phyloP scores from a whole-genome alignment of 2,329 filamentous ascomycete species.

The Pyrenochaeta sp. region DNA sequence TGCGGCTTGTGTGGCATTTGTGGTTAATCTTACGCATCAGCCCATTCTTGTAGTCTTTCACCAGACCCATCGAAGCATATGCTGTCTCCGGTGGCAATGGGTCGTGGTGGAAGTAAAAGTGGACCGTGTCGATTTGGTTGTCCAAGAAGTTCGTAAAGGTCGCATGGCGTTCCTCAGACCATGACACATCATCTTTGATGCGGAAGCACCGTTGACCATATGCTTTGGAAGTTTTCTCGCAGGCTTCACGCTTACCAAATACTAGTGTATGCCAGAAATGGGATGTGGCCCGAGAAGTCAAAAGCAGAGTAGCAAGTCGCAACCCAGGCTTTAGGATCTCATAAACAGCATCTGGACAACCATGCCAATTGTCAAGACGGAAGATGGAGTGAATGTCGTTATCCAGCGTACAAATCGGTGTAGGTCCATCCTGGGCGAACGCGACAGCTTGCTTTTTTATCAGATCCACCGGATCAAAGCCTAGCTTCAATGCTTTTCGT shows the following conservation, averaged over 20 bases:
- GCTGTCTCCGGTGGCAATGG: constrained; percentile 46
- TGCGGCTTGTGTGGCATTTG: constrained; percentile 49
- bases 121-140: constrained; percentile 45
- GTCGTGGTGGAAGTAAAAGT: constrained; percentile 50
- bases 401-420: constrained; percentile 39
- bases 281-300: constrained; percentile 48
- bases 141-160: constrained; percentile 42
- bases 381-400: constrained; percentile 50
- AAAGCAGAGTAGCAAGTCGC: constrained; percentile 41
- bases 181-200: constrained; percentile 46
- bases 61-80: constrained; percentile 50
- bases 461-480: constrained; percentile 50
- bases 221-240: constrained; percentile 37
- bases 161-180: constrained; percentile 40
- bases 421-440: constrained; percentile 30
- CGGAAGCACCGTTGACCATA: constrained; percentile 46
- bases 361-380: constrained; percentile 50
- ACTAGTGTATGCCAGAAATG: constrained; percentile 50
- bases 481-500: constrained; percentile 42
- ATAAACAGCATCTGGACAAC: constrained; percentile 49
- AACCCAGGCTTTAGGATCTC: constrained; percentile 49
- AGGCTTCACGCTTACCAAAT: constrained; percentile 46
- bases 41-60: constrained; percentile 49
- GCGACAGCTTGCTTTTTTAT: constrained; percentile 51
- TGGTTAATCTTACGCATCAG: constrained; percentile 45